Evolutionary conservation across 192 early-diverging fungal species (phyloP), one percentile per base, ranked within the genome.

Genomic region (Helicostylum pulchrum): DNA sequence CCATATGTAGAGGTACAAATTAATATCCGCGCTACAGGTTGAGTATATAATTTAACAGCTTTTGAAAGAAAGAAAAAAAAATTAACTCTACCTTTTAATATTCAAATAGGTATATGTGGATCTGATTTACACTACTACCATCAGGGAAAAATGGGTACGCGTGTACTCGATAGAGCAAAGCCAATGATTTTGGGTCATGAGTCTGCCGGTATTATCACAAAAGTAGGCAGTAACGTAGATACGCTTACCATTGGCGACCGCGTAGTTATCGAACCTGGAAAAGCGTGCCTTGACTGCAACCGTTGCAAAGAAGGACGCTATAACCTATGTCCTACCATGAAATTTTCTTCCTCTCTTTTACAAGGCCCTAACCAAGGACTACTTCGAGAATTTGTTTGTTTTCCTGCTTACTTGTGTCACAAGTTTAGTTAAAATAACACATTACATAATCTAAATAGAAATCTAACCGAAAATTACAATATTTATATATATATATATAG

Each of bases 121-220:
- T 68, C 65, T 30, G 76, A 78, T 53, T 67, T 78, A n/a, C 76
- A 78, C 52, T 78, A 78, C 63, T 78, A 65, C 65, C 46, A 62
- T 4, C 61, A 77, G 17, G 77, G 77, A 14, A 51, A 56, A 15
- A 66, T 77, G 23, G 74, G 72, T 30, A 20, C 51, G 8, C 71
- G 64, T 50, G 53, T 68, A 31, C 31, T 76, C 4, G 48, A 66
- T 26, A 54, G 49, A 17, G 68, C 71, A n/a, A 58, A 65, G 44
- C 62, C 66, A 0, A 68, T 79, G 62, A 63, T 77, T 49, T 61
- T 79, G 30, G 78, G 78, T 20, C 78, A 79, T 61, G 78, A 79
- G 55, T 77, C 75, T 9, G 53, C 70, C 45, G 78, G 78, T 23
- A 64, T 74, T 17, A 61, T 79, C 3, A 62, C 64, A 17, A 66